Percentiles rank a stretch among this genome's conserved stretches.
These are phyloP conservation scores for Colletotrichum australisinense DNA, from an alignment of 2,329 filamentous ascomycete species.

Conservation along the genomic window DNA sequence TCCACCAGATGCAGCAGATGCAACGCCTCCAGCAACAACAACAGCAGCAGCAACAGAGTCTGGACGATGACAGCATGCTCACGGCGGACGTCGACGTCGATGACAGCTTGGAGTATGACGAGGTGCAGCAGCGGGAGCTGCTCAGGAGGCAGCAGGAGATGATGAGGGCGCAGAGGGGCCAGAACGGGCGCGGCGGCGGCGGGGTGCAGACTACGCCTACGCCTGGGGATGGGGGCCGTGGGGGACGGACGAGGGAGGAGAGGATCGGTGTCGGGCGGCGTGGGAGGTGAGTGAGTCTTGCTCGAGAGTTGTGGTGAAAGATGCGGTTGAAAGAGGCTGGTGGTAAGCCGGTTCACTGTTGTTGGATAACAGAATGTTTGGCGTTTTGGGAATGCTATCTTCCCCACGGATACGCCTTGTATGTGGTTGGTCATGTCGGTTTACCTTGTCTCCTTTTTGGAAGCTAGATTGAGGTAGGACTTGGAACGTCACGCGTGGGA, in stretches of 20 bases:
- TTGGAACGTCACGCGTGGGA: too few relatives aligned
- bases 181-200: conserved; percentile 20
- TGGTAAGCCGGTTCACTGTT: background rate
- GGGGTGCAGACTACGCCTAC: conserved; percentile 42
- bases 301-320: background rate
- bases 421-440: background rate
- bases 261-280: conserved; percentile 50
- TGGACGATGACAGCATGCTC: conserved; percentile 23
- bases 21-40: conserved; percentile 25
- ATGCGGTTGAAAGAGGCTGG: background rate
- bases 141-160: conserved; percentile 31
- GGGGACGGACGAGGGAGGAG: conserved; percentile 48
- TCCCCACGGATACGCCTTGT: background rate
- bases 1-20: conserved; percentile 17
- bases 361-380: too few relatives aligned
- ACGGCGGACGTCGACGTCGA: conserved; percentile 30
- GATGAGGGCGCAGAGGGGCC: conserved; percentile 35
- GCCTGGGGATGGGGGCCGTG: conserved; percentile 35
- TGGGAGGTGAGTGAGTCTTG: conserved; percentile 26
- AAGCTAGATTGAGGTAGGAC: background rate
- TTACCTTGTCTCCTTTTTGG: background rate
- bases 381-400: background rate
- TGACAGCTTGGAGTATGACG: conserved; percentile 25
- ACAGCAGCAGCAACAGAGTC: conserved; percentile 35
- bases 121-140: conserved; percentile 2